These are phyloP conservation scores for Glarea lozoyensis DNA, from an alignment of 495 filamentous ascomycete genomes.

Conservation along the genomic window DNA sequence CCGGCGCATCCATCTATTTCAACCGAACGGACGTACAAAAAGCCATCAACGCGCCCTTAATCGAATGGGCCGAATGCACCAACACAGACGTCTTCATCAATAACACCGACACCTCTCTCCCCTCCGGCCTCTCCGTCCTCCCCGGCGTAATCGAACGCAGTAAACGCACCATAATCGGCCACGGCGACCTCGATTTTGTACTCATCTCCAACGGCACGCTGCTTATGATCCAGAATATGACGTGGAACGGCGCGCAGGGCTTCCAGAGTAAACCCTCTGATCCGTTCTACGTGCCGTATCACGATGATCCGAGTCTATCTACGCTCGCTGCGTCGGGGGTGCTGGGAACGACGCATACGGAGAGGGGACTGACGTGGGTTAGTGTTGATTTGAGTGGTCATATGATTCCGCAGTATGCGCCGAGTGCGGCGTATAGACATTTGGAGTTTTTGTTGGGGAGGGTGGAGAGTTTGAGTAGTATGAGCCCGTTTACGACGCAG, in stretches of 20 bases:
- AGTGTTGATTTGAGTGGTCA: conserved; percentile 51
- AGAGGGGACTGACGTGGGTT: conserved; percentile 63
- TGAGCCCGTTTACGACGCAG: conserved; percentile 16
- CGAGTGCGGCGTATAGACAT: conserved; percentile 55
- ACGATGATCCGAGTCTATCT: conserved; percentile 20
- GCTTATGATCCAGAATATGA: conserved; percentile 76
- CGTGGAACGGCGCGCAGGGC: conserved; percentile 63
- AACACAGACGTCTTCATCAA: conserved; percentile 44
- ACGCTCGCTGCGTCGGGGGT: conserved; percentile 41
- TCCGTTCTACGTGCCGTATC: conserved; percentile 59
- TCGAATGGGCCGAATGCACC: conserved; percentile 51
- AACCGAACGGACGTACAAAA: conserved; percentile 66
- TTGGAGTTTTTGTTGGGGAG: conserved; percentile 59
- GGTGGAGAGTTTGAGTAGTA: conserved; percentile 13
- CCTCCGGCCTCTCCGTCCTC: conserved; percentile 42
- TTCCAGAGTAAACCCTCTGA: conserved; percentile 50
- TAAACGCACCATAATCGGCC: conserved; percentile 58
- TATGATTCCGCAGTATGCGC: conserved; percentile 53
- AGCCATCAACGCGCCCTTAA: conserved; percentile 58
- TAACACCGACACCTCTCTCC: conserved; percentile 33
- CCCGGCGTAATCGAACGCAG: conserved; percentile 65
- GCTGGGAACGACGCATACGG: conserved; percentile 52
- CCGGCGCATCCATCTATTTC: conserved; percentile 60
- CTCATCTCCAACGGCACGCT: conserved; percentile 60
- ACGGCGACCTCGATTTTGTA: conserved; percentile 36